These are phyloP conservation scores for Hypoxylon sp. DNA, from an alignment of 2,329 filamentous ascomycete species.

Conservation along the genomic window DNA sequence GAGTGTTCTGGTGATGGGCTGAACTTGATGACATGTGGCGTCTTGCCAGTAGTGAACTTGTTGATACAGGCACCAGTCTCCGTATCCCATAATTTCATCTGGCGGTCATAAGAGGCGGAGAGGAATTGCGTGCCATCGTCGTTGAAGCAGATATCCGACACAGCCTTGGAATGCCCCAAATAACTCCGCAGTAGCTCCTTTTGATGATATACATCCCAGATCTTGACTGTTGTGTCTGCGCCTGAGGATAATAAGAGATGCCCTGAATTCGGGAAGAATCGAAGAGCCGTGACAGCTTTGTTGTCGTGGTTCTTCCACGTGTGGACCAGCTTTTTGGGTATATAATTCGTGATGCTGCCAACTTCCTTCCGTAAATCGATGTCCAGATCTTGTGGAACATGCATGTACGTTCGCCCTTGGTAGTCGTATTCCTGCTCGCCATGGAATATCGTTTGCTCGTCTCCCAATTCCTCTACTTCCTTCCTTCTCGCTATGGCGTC, in stretches of 20 bases:
- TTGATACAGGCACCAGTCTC: conserved; percentile 91
- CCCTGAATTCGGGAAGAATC: conserved; percentile 89
- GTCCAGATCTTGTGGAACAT: conserved; percentile 91
- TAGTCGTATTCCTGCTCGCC: conserved; percentile 90
- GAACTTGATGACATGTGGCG: conserved; percentile 94
- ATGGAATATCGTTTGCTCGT: conserved; percentile 90
- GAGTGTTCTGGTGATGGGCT: conserved; percentile 83
- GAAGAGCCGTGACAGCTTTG: conserved; percentile 88
- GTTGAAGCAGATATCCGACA: conserved; percentile 93
- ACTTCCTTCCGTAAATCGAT: conserved; percentile 86
- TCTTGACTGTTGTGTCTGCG: conserved; percentile 90
- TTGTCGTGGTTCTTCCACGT: conserved; percentile 86
- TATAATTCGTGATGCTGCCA: conserved; percentile 87
- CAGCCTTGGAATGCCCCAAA: conserved; percentile 88
- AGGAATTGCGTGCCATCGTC: conserved; percentile 86
- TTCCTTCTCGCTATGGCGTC: conserved; percentile 69
- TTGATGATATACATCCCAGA: conserved; percentile 95
- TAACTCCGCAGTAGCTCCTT: conserved; percentile 92
- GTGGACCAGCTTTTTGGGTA: conserved; percentile 94
- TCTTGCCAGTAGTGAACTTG: conserved; percentile 94
- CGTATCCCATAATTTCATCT: conserved; percentile 98
- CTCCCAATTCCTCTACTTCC: conserved; percentile 72
- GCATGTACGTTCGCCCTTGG: conserved; percentile 97
- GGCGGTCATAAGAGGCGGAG: conserved; percentile 91
- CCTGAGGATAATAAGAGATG: conserved; percentile 92